Conservation (phyloP, 2,329 filamentous ascomycete species). For the Microdochium nivale region DNA sequence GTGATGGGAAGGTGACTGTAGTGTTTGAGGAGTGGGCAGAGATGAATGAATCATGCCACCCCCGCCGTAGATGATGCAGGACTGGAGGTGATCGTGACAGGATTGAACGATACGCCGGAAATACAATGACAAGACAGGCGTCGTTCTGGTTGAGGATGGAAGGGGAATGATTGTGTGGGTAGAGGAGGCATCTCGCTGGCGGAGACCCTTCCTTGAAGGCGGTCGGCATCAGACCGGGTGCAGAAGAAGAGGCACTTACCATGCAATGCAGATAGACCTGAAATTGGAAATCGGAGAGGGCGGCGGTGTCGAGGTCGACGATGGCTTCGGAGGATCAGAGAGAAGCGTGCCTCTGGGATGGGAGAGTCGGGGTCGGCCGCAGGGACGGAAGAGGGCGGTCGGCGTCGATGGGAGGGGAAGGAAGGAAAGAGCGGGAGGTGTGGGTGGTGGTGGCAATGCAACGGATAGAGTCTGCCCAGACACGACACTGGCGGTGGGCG, state of each 20-base stretch:
- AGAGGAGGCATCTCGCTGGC: too few relatives aligned
- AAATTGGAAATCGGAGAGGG: neutral
- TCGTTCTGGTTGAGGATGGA: too few relatives aligned
- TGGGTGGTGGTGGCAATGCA: neutral
- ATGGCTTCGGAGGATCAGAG: neutral
- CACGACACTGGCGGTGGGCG: neutral
- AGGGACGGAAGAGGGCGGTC: neutral
- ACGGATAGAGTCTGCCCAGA: neutral
- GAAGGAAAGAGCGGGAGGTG: neutral
- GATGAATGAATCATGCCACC: too few relatives aligned
- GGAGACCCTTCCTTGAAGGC: too few relatives aligned
- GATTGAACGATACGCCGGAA: too few relatives aligned
- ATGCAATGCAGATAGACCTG: neutral
- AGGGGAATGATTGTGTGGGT: too few relatives aligned
- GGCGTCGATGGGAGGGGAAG: neutral
- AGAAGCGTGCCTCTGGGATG: neutral
- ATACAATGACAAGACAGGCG: too few relatives aligned
- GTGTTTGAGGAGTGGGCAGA: too few relatives aligned
- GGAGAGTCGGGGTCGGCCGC: neutral
- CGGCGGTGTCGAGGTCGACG: neutral
- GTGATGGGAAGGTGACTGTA: too few relatives aligned
- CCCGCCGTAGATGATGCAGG: too few relatives aligned
- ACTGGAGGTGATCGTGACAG: too few relatives aligned
- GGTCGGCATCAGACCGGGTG: too few relatives aligned
- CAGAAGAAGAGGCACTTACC: neutral